A percentile compares a stretch with the other conserved stretches of the same genome.
Evolutionary conservation across 1,284 basidiomycete genomes (phyloP).

Genomic region (Coniferiporia sulphurascens): DNA sequence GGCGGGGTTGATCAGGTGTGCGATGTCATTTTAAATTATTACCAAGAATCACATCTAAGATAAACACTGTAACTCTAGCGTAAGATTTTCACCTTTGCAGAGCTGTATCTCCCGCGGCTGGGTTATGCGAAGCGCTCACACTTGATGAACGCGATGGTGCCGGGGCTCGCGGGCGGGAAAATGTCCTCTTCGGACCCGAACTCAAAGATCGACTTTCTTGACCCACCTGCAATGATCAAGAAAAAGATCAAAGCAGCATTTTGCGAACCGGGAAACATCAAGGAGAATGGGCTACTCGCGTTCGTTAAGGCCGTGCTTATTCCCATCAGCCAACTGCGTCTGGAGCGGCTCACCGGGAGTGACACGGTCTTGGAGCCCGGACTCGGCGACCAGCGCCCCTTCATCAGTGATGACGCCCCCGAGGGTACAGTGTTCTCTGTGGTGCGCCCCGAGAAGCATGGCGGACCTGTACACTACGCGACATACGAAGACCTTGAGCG

Average conservation of each 20-base stretch:
- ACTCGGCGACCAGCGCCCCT: conserved; percentile 50
- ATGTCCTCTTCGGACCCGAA: conserved; percentile 99
- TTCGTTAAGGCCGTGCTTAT: conserved; percentile 89
- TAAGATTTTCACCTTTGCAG: conserved; percentile 98
- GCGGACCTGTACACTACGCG: conserved; percentile 78
- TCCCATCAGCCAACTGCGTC: conserved; percentile 76
- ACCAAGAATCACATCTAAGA: background rate
- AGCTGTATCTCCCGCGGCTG: conserved; percentile 88
- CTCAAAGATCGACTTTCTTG: conserved; percentile 97
- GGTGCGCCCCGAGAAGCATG: conserved; percentile 72
- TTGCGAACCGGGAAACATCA: conserved; percentile 90
- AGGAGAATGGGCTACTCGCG: conserved; percentile 88
- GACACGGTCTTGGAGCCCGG: conserved; percentile 39
- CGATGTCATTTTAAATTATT: conserved; percentile 4
- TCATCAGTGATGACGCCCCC: conserved; percentile 66
- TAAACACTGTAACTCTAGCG: conserved; percentile 45
- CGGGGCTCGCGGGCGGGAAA: conserved; percentile 91
- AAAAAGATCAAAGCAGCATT: conserved; percentile 92
- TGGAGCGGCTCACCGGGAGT: conserved; percentile 47
- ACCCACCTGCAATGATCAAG: conserved; percentile 77
- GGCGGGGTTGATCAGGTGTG: conserved; percentile 94
- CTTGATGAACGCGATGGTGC: conserved; percentile 98
- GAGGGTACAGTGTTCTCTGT: conserved; percentile 83
- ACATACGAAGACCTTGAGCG: conserved; percentile 64
- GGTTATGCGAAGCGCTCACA: conserved; percentile 96